phyloP scores from a whole-genome alignment of 1,284 basidiomycete genomes.

The Xanthoconium separans region DNA sequence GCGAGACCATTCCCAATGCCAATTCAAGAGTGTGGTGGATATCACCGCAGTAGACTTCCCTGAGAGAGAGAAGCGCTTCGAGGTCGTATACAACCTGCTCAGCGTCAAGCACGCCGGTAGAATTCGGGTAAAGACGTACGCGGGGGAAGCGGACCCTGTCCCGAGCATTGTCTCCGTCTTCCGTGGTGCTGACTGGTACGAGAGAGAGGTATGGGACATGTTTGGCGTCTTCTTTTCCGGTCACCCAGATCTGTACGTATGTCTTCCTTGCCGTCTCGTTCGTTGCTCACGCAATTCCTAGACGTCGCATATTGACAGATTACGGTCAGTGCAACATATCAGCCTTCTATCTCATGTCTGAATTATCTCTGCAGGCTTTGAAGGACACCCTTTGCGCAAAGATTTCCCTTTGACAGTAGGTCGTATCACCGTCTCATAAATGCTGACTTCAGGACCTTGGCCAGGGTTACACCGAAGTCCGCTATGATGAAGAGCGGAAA shows the following conservation, averaged over 20 bases:
- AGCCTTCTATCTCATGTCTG: constrained; percentile 4
- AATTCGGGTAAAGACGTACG: constrained; percentile 97
- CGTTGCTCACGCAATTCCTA: constrained; percentile 33
- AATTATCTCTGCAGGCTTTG: constrained; percentile 68
- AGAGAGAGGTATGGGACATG: constrained; percentile 98
- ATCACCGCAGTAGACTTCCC: constrained; percentile 97
- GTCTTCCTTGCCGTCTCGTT: constrained; percentile 2
- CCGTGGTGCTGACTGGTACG: constrained; percentile 97
- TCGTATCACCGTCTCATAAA: constrained; percentile 4
- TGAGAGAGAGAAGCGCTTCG: constrained; percentile 91
- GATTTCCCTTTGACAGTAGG: constrained; percentile 94
- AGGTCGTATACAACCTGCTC: constrained; percentile 95
- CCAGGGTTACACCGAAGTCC: constrained; percentile 94
- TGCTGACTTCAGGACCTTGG: constrained; percentile 1
- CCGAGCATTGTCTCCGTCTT: constrained; percentile 83
- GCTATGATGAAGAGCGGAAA: constrained; percentile 98
- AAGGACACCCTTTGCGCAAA: constrained; percentile 96
- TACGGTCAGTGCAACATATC: constrained; percentile 63
- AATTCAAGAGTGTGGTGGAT: constrained; percentile 93
- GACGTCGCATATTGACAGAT: constrained; percentile 95
- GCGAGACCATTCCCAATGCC: constrained; percentile 94
- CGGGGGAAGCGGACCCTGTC: constrained; percentile 92
- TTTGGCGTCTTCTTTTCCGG: constrained; percentile 96
- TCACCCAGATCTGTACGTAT: constrained; percentile 90
- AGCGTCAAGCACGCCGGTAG: constrained; percentile 75